Base-by-base conservation (phyloP, 176 grass and related monocot genomes). In the Coix lacrymajobi region DNA sequence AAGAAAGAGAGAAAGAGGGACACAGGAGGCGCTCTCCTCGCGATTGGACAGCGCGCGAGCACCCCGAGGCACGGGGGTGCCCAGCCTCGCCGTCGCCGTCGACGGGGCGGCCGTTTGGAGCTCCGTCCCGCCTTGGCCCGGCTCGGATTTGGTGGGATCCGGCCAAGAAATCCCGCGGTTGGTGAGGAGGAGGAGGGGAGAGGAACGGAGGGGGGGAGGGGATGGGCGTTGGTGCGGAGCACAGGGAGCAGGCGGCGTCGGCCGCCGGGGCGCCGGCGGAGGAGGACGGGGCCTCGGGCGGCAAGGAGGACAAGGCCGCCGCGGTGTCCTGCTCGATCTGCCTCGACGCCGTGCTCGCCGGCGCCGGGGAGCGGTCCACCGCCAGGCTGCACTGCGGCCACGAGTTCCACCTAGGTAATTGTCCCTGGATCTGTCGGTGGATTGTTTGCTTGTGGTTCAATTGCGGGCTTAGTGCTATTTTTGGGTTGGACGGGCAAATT, bases 311-410 rank as follows among this genome's bases (percentile, higher is more conserved):
- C 22, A 81, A 69, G 77, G 81, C 56, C 19, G 75, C 87, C 56
- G 85, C 79, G 13, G 82, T 83, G 41, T 79, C 82, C 14, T 98
- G 96, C 88, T 98, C 96, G 83, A 95, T 98, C 83, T 98, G 96
- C 84, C 92, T 98, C 66, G 91, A 95, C 63, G 77, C 74, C 11
- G 87, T 95, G 29, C 82, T 98, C 22, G 81, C 84, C 39, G 65
- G 6, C 20, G 66, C 67, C 6, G 92, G 84, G 83, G 92, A 93
- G 76, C 88, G 92, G 80, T 89, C 95, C 58, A 98, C 90, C 29
- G 95, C 95, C 62, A 84, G 69, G 86, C 93, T 98, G 66, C 90
- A 98, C 88, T 98, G 95, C 51, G 95, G 95, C 11, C 95, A 98
- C 46, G 88, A 95, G 88, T 98, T 98, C 74, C 95, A 98, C 68